Evolutionary conservation across 495 filamentous ascomycete genomes (phyloP).

Genomic region (Cudoniella acicularis): DNA sequence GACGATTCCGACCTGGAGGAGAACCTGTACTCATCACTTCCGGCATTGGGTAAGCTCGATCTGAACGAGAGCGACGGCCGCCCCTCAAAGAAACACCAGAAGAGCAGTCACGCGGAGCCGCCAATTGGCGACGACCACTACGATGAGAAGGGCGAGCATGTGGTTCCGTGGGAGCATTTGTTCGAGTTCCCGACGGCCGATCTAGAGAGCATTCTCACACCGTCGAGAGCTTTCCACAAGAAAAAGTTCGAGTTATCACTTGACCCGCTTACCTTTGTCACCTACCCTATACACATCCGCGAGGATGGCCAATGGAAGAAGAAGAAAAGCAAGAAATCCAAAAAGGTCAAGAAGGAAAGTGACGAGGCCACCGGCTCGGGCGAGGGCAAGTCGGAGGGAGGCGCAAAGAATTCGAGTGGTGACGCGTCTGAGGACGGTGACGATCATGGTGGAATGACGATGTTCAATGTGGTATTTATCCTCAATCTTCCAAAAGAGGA

Average conservation of each 20-base stretch:
- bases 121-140: slow-evolving; percentile 55
- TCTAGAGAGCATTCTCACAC: slow-evolving; percentile 80
- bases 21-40: not conserved
- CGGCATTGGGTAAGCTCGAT: slow-evolving; percentile 4
- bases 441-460: slow-evolving; percentile 63
- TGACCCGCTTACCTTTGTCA: slow-evolving; percentile 79
- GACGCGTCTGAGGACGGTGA: slow-evolving; percentile 33
- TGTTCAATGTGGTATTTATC: slow-evolving; percentile 97
- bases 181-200: slow-evolving; percentile 72
- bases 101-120: slow-evolving; percentile 6
- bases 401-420: slow-evolving; percentile 14
- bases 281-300: slow-evolving; percentile 81
- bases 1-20: slow-evolving; percentile 24
- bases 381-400: slow-evolving; percentile 20
- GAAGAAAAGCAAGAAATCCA: slow-evolving; percentile 53
- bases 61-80: not conserved
- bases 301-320: slow-evolving; percentile 88
- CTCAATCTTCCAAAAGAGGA: slow-evolving; percentile 74
- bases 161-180: slow-evolving; percentile 72
- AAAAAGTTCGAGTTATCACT: slow-evolving; percentile 81
- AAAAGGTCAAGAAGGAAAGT: slow-evolving; percentile 20
- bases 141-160: slow-evolving; percentile 45
- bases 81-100: not conserved
- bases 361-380: not conserved
- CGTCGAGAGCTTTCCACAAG: slow-evolving; percentile 77